phyloP scores from a whole-genome alignment of 805 yeast species.

The Grigorovia yakushimaensis region DNA sequence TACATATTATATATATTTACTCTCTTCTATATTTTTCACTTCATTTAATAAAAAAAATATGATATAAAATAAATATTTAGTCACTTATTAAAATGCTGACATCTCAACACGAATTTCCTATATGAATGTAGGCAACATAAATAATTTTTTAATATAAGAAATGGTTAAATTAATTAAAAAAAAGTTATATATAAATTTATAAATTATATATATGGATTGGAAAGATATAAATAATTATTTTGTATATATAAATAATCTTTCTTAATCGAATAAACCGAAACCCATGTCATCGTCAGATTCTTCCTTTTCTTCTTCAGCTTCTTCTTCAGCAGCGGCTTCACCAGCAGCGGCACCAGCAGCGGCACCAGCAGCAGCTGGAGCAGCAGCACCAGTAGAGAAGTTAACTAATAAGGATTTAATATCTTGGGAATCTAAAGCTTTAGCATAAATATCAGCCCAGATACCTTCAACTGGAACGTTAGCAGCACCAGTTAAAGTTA shows the following conservation, averaged over 20 bases:
- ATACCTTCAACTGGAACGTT: slow-evolving; percentile 53
- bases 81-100: too few relatives aligned
- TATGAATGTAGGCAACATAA: too few relatives aligned
- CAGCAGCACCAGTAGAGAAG: slow-evolving; percentile 29
- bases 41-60: not conserved
- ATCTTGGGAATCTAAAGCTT: slow-evolving; percentile 70
- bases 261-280: slow-evolving; percentile 82
- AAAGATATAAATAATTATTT: too few relatives aligned
- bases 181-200: not conserved
- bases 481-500: slow-evolving; percentile 65
- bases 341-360: slow-evolving; percentile 37
- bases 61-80: not conserved
- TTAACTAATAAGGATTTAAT: slow-evolving; percentile 56
- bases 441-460: slow-evolving; percentile 77
- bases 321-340: slow-evolving; percentile 53
- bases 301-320: slow-evolving; percentile 47
- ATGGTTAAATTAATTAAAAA: not conserved
- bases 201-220: not conserved
- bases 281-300: slow-evolving; percentile 83
- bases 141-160: not conserved
- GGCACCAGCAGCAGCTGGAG: slow-evolving; percentile 34
- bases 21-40: not conserved
- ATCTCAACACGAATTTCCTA: too few relatives aligned
- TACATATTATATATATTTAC: not conserved
- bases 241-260: not conserved